Percentiles rank a stretch among this genome's conserved stretches.
Conservation (phyloP, 208 protist species). For the Crithidia expoeki region DNA sequence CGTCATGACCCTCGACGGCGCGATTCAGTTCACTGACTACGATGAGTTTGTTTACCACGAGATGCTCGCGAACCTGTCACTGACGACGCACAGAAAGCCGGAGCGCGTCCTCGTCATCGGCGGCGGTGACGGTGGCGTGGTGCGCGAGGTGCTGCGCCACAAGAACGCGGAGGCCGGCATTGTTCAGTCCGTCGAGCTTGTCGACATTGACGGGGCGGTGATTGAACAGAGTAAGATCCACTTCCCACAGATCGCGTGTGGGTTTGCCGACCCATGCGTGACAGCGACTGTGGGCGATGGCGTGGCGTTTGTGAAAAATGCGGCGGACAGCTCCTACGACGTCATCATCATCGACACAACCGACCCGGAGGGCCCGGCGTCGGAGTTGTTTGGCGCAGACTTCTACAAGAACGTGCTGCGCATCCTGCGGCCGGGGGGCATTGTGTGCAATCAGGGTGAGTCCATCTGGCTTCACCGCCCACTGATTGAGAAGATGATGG, state of each 20-base stretch:
- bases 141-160: constrained; percentile 97
- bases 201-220: constrained; percentile 96
- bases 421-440: constrained; percentile 81
- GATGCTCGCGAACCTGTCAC: constrained; percentile 96
- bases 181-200: constrained; percentile 93
- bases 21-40: constrained; percentile 96
- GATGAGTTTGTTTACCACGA: constrained; percentile 99
- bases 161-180: constrained; percentile 34
- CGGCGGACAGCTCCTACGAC: constrained; percentile 87
- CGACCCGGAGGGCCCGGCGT: constrained; percentile 92
- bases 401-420: constrained; percentile 87
- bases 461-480: constrained; percentile 93
- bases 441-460: constrained; percentile 92
- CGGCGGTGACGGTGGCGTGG: constrained; percentile 97
- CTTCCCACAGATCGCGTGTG: constrained; percentile 85
- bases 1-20: constrained; percentile 97
- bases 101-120: constrained; percentile 97
- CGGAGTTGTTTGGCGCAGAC: constrained; percentile 81
- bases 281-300: constrained; percentile 84
- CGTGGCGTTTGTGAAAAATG: constrained; percentile 78
- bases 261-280: constrained; percentile 77
- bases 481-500: constrained; percentile 90
- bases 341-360: constrained; percentile 96
- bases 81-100: constrained; percentile 90
- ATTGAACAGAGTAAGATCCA: constrained; percentile 85